Base-by-base conservation (phyloP, 352 stramenopile species). In the Phytophthora fragariaefolia region DNA sequence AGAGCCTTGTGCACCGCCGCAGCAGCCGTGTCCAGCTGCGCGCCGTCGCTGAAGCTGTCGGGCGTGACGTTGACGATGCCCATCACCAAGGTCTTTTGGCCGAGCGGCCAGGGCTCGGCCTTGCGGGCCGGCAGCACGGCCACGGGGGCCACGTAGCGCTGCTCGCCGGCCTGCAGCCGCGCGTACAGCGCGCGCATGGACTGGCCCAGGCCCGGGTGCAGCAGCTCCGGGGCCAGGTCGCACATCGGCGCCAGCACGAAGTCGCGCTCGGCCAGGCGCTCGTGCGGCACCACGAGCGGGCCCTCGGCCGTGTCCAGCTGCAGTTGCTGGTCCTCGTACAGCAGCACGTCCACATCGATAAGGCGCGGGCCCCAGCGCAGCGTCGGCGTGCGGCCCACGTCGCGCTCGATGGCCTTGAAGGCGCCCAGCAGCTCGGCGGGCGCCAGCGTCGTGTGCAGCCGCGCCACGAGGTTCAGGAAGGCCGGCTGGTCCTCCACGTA, bases 41-140 rank as follows among this genome's bases (percentile, higher is more conserved):
- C 74, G 3, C 76, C 68, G 36, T 90, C 85, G 77, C 94, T 99
- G 66, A 99, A 99, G 71, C 92, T 98, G 76, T 99, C 97, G 9
- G 98, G 97, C 17, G 98, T 99, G n/a, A 98, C 88, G 79, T 99
- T 99, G 6, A 99, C 62, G 71, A 99, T 99, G 27, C 97, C 97
- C 97, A 99, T 99, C 47, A 99, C 87, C 28, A 85, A 92, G 5
- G 87, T 93, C 56, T 93, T 92, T n/a, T 53, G 66, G 6, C 74
- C 77, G 8, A 93, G 56, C 10, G 59, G 58, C 79, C 79, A 89
- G 6, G 79, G 78, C 0, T 26, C 23, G 1, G 45, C 51, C 57
- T 92, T 90, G 18, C 63, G 22, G 1, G 85, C 75, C 15, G 82
- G 82, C 2, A 95, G 63, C 58, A 93, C 72, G 17, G 79, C 46